Base-by-base conservation (phyloP, 805 yeast species). In the Zygotorulaspora chibaensis region DNA sequence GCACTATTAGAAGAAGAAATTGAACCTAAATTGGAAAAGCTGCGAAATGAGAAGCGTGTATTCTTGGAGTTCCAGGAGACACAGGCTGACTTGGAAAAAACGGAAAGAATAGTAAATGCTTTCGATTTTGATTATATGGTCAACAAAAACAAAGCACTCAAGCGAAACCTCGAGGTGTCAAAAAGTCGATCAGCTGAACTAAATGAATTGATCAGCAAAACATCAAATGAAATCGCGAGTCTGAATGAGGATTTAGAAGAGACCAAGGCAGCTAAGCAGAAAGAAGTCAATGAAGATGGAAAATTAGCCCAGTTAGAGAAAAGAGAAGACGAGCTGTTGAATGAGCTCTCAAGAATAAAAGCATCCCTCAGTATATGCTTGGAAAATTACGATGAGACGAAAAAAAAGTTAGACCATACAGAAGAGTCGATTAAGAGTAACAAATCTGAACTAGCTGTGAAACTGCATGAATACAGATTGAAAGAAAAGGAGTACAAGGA, bases 1-100 rank as follows among this genome's bases (percentile, higher is more conserved):
- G 74, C 76, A 26, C 66, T 90, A 36, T 70, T 91, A 45, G 70
- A 71, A 13, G 96, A 90, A 60, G 98, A 93, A 63, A 91, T 93
- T 49, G 95, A 87, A 60, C 99, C 99, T 3, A 88, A 89, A 61
- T 71, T 93, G 41, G 90, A 84, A 46, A 83, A 83, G 57, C 70
- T 90, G 40, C 76, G 95, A 50, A 75, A 76, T 44, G 96, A 91
- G 56, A 91, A 89, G 66, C 77, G 93, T 57, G 72, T 80, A 23
- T 90, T 84, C 58, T 65, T 89, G 29, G 97, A 91, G 59, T 90
- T 76, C 63, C 97, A 91, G 67, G 88, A 85, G 46, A 78, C 85
- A 9, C 93, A 86, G 56, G 73, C 86, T 6, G 89, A 87, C 56
- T 69, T 87, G 48, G 97, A 91, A 63, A 81, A 83, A 35, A 67